Evolutionary conservation across 2,329 filamentous ascomycete species (phyloP), one percentile per base, ranked within the genome.

Genomic region (Verticillium isaacii): DNA sequence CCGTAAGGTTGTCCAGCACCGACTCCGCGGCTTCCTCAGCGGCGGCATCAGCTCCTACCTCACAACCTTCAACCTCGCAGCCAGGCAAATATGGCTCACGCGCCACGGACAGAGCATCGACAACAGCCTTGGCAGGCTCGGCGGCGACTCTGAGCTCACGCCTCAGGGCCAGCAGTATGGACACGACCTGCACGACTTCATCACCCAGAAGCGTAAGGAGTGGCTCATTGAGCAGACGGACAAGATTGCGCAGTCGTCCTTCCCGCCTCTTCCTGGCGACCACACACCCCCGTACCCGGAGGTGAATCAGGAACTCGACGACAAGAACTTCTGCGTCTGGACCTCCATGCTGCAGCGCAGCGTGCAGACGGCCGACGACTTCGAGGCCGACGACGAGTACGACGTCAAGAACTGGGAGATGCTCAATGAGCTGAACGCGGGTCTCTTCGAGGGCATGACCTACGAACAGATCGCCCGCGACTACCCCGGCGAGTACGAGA

Each of bases 351-450:
- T 99, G 65, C 89, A 91, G 72, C 90, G 95, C 66, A 93, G 91
- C 63, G 89, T 95, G 58, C 88, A 97, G 71, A 96, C 93, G 0
- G 93, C 90, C 0, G 88, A 95, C 66, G 90, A 90, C 73, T 99
- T 98, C 73, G 91, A 96, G 67, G 83, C 80, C 0, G 95, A 98
- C 66, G 95, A 98, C 66, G 92, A 97, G 60, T 97, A 94, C 73
- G 95, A 98, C 67, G 89, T 96, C 68, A 99, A 99, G 79, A 91
- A 96, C 68, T 97, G 94, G 92, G 91, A 93, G 70, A 96, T 97
- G 92, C 85, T 99, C 59, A 96, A 99, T 71, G 95, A 99, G 76
- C 86, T 99, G 57, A 96, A 98, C 69, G 90, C 94, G 0, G 95
- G 95, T 15, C 85, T 87, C 58, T 97, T 97, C 78, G 95, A 99